Base-by-base conservation (phyloP, 2,329 filamentous ascomycete species). In the Cryphonectria nitschkei region DNA sequence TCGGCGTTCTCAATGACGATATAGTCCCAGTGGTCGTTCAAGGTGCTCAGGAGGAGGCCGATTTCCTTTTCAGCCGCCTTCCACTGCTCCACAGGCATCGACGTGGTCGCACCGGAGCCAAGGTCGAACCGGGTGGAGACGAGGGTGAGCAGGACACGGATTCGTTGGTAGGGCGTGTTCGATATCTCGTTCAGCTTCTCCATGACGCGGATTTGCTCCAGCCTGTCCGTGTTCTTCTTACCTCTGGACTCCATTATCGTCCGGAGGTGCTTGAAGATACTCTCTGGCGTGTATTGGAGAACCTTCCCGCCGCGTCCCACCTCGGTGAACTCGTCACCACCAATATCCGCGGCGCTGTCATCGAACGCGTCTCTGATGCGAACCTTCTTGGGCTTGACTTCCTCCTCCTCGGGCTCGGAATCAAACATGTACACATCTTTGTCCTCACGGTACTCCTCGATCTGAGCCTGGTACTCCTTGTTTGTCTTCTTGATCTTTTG, bases 401-500 rank as follows among this genome's bases (percentile, higher is more conserved):
- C 83, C 50, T 91, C 91, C 77, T 92, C 91, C 74, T 95, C 92
- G 67, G 93, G 91, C 32, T 94, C 90, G 61, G 93, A 93, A 46
- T 73, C 71, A 80, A 92, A 90, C 93, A 98, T 94, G 83, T 92
- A 98, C 26, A 84, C 90, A 74, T 95, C 94, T 82, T 95, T 94
- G 81, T 97, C 90, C 74, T 89, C 91, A 76, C 93, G 88, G 85
- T 95, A 99, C 74, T 91, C 88, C 76, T 97, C 94, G 77, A 99
- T 92, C 79, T 97, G 93, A 73, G 88, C 86, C 79, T 93, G 89
- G 84, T 95, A 95, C 75, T 98, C 95, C 84, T 97, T 97, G 88
- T 95, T 97, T 84, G 95, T 95, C 89, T 98, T 98, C 89, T 95
- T 95, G 86, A 99, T 94, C 84, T 95, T 95, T 83, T 99, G 96